phyloP scores from a whole-genome alignment of 305 asterid genomes.

The Solanum hybrid region DNA sequence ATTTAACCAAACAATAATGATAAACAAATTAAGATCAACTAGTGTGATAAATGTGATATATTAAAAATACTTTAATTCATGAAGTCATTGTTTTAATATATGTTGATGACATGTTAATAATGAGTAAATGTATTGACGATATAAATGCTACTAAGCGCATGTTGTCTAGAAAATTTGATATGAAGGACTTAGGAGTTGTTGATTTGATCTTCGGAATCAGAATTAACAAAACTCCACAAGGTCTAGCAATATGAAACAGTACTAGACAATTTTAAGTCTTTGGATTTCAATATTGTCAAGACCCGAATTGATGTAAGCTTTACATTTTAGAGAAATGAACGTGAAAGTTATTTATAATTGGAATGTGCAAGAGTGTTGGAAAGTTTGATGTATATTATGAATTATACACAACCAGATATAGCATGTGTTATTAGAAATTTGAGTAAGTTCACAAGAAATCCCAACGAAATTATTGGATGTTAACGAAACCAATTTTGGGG shows the following conservation, averaged over 20 bases:
- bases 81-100: neutral
- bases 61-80: neutral
- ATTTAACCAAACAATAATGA: neutral
- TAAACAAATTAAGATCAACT: neutral
- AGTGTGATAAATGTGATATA: neutral
- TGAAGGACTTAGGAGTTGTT: neutral
- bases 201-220: neutral
- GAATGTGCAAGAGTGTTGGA: neutral
- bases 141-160: neutral
- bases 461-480: neutral
- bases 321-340: neutral
- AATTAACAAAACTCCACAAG: neutral
- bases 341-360: neutral
- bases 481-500: too few relatives aligned
- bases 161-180: neutral
- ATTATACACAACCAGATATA: neutral
- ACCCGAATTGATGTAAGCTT: neutral
- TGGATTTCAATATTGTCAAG: neutral
- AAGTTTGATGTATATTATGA: neutral
- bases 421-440: neutral
- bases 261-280: neutral
- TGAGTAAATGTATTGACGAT: too few relatives aligned
- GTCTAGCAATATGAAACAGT: neutral
- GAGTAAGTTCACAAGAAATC: neutral
- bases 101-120: neutral